phyloP scores from a whole-genome alignment of 768 basidiomycete genomes.

The Leucosporidium yakuticum region DNA sequence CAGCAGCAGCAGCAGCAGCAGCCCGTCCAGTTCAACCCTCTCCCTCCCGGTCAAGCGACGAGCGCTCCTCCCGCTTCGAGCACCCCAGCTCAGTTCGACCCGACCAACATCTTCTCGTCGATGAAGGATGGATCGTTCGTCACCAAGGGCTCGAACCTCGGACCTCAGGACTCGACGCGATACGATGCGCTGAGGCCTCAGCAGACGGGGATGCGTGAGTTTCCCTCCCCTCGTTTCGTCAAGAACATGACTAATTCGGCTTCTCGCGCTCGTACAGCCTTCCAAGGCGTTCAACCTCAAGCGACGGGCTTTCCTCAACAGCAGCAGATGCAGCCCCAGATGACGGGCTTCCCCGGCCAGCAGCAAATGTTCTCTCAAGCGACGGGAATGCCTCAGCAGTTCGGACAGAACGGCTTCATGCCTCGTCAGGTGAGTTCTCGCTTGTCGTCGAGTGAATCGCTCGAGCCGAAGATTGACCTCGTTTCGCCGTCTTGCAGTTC shows the following conservation, averaged over 20 bases:
- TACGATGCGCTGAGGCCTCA: conserved; percentile 41
- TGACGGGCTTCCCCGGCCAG: conserved; percentile 3
- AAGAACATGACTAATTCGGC: background rate
- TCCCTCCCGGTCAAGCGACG: conserved; percentile 32
- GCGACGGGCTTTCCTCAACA: conserved; percentile 38
- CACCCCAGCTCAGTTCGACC: conserved; percentile 40
- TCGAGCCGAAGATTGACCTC: background rate
- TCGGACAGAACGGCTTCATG: background rate
- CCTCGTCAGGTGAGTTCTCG: no score
- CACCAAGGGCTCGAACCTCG: conserved; percentile 41
- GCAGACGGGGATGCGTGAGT: conserved; percentile 36
- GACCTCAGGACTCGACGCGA: conserved; percentile 40
- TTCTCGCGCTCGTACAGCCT: background rate
- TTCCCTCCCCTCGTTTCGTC: background rate
- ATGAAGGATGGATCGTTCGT: conserved; percentile 46
- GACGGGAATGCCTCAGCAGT: background rate
- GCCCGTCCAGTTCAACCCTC: conserved; percentile 43
- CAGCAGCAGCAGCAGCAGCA: conserved; percentile 40
- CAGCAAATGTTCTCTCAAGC: background rate
- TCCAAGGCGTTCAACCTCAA: conserved; percentile 29
- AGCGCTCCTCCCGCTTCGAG: conserved; percentile 10
- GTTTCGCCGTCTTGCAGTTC: background rate
- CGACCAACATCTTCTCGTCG: conserved; percentile 47
- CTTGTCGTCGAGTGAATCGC: no score
- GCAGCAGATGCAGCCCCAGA: conserved; percentile 1